Percentiles rank a stretch among this genome's conserved stretches.
These are phyloP conservation scores for Penicillium lagena DNA, from an alignment of 495 filamentous ascomycete genomes.

Conservation along the genomic window DNA sequence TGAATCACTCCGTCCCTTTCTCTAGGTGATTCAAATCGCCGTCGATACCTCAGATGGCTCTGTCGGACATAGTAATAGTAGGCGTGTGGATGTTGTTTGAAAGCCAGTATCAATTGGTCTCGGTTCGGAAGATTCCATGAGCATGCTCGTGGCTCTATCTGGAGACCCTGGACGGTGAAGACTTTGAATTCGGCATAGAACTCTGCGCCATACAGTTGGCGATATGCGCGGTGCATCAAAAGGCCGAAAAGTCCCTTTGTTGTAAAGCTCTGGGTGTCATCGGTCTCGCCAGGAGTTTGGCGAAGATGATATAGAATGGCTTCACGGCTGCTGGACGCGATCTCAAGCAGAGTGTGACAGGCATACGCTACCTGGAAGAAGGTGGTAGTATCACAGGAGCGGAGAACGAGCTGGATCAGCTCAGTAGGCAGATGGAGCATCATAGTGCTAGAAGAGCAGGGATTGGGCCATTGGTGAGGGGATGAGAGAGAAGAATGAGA, in stretches of 20 bases:
- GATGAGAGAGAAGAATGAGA: too few species aligned
- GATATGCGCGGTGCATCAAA: conserved; percentile 13
- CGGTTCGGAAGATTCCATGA: conserved; percentile 6
- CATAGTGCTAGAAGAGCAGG: conserved; percentile 7
- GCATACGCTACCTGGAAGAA: conserved; percentile 29
- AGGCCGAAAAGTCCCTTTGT: conserved; percentile 22
- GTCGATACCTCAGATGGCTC: conserved; percentile 6
- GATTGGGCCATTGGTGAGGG: too few species aligned
- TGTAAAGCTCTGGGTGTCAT: conserved; percentile 6
- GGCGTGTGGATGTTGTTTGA: conserved; percentile 21
- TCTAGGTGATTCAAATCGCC: conserved; percentile 14
- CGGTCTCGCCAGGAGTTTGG: conserved; percentile 21
- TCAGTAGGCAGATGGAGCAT: conserved; percentile 33
- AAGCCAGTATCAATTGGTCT: conserved; percentile 14
- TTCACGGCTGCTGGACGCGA: conserved; percentile 66
- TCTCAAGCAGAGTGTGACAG: conserved; percentile 60
- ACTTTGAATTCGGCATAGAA: conserved; percentile 16
- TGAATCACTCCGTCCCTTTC: conserved; percentile 18
- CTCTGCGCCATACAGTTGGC: conserved; percentile 27
- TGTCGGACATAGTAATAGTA: conserved; percentile 17
- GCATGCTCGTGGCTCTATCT: conserved; percentile 26
- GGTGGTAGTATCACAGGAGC: conserved; percentile 20
- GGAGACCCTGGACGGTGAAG: conserved; percentile 13
- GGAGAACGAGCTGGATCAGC: conserved; percentile 33
- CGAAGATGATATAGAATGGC: conserved; percentile 27